phyloP scores from a whole-genome alignment of 371 early-diverging fungal genomes.

The Fennellomyces sp. region DNA sequence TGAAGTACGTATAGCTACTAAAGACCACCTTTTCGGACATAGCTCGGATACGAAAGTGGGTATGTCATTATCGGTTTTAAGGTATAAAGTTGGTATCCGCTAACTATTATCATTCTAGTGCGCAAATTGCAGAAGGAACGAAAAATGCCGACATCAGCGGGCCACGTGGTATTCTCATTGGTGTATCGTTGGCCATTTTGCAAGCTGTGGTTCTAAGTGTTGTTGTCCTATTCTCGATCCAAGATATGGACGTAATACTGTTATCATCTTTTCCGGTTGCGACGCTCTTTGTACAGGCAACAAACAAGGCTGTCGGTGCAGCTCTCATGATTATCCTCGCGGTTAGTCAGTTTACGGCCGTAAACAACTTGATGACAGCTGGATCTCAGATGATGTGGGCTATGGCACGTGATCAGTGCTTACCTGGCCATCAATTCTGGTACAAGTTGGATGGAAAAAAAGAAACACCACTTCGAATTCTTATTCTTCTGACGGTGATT shows the following conservation, averaged over 20 bases:
- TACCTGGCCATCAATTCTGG: slow-evolving; percentile 19
- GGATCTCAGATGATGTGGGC: slow-evolving; percentile 19
- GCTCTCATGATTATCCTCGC: slow-evolving; percentile 24
- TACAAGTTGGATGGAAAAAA: slow-evolving; percentile 23
- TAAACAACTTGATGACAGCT: slow-evolving; percentile 20
- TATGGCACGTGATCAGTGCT: slow-evolving; percentile 27
- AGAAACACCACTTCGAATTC: slow-evolving; percentile 23
- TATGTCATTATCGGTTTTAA: no score
- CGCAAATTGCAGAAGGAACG: slow-evolving; percentile 46
- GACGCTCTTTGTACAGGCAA: slow-evolving; percentile 22
- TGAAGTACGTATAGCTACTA: neutral
- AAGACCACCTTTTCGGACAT: neutral
- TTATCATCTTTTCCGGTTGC: slow-evolving; percentile 23
- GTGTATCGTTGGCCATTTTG: slow-evolving; percentile 31
- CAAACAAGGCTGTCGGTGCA: slow-evolving; percentile 9
- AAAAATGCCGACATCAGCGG: slow-evolving; percentile 36
- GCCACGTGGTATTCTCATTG: slow-evolving; percentile 40
- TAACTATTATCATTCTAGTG: slow-evolving; percentile 2
- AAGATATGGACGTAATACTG: slow-evolving; percentile 32
- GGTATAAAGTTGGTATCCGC: no score
- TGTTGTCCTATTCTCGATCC: slow-evolving; percentile 38
- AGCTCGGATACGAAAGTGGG: slow-evolving; percentile 41
- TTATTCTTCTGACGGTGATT: slow-evolving; percentile 14
- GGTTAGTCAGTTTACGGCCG: slow-evolving; percentile 24
- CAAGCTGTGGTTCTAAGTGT: slow-evolving; percentile 39